A percentile compares a stretch with the other conserved stretches of the same genome.
Conservation (phyloP, 2,329 filamentous ascomycete genomes). For the Phialocephala sp. region DNA sequence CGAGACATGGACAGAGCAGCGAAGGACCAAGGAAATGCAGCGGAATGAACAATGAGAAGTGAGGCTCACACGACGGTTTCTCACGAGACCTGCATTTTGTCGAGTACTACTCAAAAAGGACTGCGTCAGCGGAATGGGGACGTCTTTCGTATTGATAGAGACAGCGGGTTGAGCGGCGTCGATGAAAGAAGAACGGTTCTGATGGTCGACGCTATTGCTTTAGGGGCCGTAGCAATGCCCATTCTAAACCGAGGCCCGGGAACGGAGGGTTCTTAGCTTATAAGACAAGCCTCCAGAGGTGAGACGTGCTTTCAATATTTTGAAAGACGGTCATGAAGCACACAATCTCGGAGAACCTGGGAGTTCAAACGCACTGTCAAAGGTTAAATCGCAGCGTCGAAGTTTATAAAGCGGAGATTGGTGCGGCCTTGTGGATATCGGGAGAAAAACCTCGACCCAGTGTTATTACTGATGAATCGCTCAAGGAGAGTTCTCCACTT, state of each 20-base stretch:
- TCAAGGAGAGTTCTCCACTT: background rate
- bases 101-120: constrained; percentile 1
- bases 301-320: background rate
- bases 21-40: background rate
- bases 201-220: background rate
- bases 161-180: background rate
- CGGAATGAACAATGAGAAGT: background rate
- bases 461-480: background rate
- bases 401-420: background rate
- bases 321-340: background rate
- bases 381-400: background rate
- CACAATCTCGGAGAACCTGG: background rate
- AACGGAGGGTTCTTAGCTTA: background rate
- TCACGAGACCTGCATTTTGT: constrained; percentile 4
- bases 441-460: background rate
- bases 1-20: background rate
- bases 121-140: constrained; percentile 13
- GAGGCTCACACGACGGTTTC: constrained; percentile 4
- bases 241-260: background rate
- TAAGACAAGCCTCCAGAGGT: background rate
- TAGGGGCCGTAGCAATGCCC: background rate
- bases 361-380: background rate
- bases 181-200: background rate
- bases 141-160: background rate
- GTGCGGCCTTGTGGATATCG: background rate